Conservation (phyloP, 805 yeast genomes). For the Clavispora fructus region DNA sequence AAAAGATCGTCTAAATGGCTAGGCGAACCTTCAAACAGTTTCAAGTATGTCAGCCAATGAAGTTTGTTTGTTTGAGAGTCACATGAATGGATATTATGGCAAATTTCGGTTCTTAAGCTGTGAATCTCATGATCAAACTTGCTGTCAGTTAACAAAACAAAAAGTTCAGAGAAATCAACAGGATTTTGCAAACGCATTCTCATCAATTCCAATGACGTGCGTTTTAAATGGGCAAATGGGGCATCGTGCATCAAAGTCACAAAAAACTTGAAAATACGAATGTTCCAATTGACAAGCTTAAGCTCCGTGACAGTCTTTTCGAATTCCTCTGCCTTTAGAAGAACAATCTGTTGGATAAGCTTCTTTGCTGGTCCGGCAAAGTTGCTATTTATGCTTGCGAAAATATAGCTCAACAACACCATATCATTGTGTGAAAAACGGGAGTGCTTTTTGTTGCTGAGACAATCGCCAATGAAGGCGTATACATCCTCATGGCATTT, state of each 20-base stretch:
- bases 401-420: constrained; percentile 17
- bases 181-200: constrained; percentile 12
- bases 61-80: constrained; percentile 12
- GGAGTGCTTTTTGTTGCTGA: constrained; percentile 17
- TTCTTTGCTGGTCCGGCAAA: constrained; percentile 27
- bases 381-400: constrained; percentile 12
- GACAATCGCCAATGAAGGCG: constrained; percentile 12
- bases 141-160: constrained; percentile 21
- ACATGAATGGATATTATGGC: constrained; percentile 7
- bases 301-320: constrained; percentile 16
- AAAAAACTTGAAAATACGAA: constrained; percentile 27
- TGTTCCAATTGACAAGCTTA: constrained; percentile 24
- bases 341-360: constrained; percentile 30
- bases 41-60: constrained; percentile 18
- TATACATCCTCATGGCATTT: constrained; percentile 8
- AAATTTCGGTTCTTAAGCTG: constrained; percentile 14
- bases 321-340: constrained; percentile 23
- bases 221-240: constrained; percentile 25
- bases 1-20: constrained; percentile 19
- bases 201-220: constrained; percentile 20
- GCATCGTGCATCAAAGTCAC: constrained; percentile 31
- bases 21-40: constrained; percentile 8
- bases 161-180: constrained; percentile 14
- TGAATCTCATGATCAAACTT: constrained; percentile 23
- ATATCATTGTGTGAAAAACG: constrained; percentile 16